Base-by-base conservation (phyloP, 306 rosid genomes). In the Quercus rubra region DNA sequence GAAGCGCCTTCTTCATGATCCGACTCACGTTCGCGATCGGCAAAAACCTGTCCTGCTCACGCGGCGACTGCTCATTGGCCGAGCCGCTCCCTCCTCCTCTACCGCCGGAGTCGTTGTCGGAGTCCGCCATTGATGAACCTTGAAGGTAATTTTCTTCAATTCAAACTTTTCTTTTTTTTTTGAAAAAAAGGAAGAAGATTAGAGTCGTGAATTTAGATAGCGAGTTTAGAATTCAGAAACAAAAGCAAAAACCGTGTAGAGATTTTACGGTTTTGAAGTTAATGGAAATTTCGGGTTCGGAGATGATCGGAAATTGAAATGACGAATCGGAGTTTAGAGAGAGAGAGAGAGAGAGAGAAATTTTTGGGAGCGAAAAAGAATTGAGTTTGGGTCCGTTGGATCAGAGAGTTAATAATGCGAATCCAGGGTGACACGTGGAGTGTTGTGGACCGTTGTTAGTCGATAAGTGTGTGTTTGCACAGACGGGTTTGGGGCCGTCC, bases 1-100 rank as follows among this genome's bases (percentile, higher is more conserved):
- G 97, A 1, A 93, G 76, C 0, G 96, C 97, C 71, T 93, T 93
- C 79, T 93, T 93, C 97, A 93, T 93, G 86, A 93, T 93, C 86
- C 97, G 85, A 80, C 97, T 89, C 64, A 93, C 97, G 88, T 93
- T 93, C 13, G 97, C 97, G 8, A 93, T 93, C 18, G 98, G 98
- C 3, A 93, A 58, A 28, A 93, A 80, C n/a, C 98, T 78, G 90
- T 93, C 98, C 55, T 93, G 98, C 52, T 93, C 98, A 3, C 98
- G 76, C 0, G 84, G 97, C 31, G 98, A 91, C 0, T 81, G 83
- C 84, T 88, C 97, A 85, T 79, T 79, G 71, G 83, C 70, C 14
- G 79, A 72, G 55, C 86, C 9, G 73, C 72, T 86, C 84, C 79
- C 51, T 33, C 76, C 12, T 73, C 85, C 12, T 2, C 62, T 76